Percentiles rank a stretch among this genome's conserved stretches.
phyloP scores from a whole-genome alignment of 495 filamentous ascomycete species.

The Aspergillus funiculosus region DNA sequence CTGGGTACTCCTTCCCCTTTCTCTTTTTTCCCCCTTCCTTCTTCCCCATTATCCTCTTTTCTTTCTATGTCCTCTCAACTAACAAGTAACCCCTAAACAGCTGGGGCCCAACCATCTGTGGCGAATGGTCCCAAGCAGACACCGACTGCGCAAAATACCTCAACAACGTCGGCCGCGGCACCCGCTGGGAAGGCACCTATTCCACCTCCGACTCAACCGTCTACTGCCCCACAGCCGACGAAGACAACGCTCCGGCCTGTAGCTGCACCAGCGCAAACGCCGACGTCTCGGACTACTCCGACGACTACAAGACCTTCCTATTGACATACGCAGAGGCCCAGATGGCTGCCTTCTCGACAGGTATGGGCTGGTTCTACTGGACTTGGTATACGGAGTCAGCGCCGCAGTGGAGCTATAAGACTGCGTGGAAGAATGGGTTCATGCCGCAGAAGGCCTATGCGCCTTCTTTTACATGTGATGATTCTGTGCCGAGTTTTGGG shows the following conservation, averaged over 20 bases:
- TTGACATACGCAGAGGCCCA: slow-evolving; percentile 90
- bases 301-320: slow-evolving; percentile 78
- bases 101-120: slow-evolving; percentile 94
- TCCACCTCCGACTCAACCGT: slow-evolving; percentile 55
- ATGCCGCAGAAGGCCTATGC: slow-evolving; percentile 75
- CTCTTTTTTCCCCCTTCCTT: background rate
- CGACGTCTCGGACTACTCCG: slow-evolving; percentile 58
- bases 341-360: slow-evolving; percentile 84
- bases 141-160: slow-evolving; percentile 87
- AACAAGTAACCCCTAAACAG: slow-evolving; percentile 30
- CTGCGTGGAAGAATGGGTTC: slow-evolving; percentile 75
- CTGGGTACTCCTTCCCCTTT: slow-evolving; percentile 48
- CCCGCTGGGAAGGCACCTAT: slow-evolving; percentile 83
- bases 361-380: slow-evolving; percentile 99
- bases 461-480: slow-evolving; percentile 67
- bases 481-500: slow-evolving; percentile 63
- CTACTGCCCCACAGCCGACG: slow-evolving; percentile 61
- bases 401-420: slow-evolving; percentile 91
- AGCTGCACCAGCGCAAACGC: slow-evolving; percentile 72
- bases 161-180: slow-evolving; percentile 84
- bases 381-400: slow-evolving; percentile 78
- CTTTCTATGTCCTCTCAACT: background rate
- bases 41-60: slow-evolving; percentile 3
- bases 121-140: slow-evolving; percentile 97
- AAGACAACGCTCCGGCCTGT: slow-evolving; percentile 45